phyloP scores from a whole-genome alignment of 2,329 filamentous ascomycete species.

The Chaetomiaceae sp. region DNA sequence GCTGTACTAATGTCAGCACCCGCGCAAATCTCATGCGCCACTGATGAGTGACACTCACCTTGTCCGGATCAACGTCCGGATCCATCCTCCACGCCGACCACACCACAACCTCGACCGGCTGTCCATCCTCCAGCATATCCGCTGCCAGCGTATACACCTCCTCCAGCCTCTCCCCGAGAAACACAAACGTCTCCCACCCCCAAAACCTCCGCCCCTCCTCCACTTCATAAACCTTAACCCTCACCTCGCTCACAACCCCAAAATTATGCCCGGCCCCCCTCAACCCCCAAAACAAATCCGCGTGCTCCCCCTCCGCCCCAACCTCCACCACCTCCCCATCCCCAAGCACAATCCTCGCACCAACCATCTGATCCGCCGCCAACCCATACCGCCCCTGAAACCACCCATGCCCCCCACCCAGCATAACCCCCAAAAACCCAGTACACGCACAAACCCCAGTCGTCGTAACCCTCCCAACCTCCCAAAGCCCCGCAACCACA shows the following conservation, averaged over 20 bases:
- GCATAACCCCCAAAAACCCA: conserved; percentile 30
- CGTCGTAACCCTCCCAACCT: conserved; percentile 46
- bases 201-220: conserved; percentile 29
- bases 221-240: conserved; percentile 38
- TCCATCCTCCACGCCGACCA: conserved; percentile 5
- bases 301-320: conserved; percentile 32
- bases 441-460: conserved; percentile 49
- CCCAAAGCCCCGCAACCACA: conserved; percentile 46
- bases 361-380: conserved; percentile 48
- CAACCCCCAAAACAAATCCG: conserved; percentile 53
- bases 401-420: conserved; percentile 50
- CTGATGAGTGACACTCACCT: too few relatives aligned
- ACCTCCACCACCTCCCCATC: conserved; percentile 38
- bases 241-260: conserved; percentile 47
- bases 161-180: conserved; percentile 41
- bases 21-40: too few relatives aligned
- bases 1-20: too few relatives aligned
- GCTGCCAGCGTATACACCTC: conserved; percentile 32
- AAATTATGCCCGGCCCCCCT: conserved; percentile 56
- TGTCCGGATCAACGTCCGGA: conserved; percentile 3
- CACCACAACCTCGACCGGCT: conserved; percentile 4
- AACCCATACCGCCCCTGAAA: conserved; percentile 51
- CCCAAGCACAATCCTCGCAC: conserved; percentile 47
- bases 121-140: not conserved
- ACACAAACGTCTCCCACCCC: conserved; percentile 38